Percentiles rank a stretch among this genome's conserved stretches.
Evolutionary conservation across 805 yeast species (phyloP).

Genomic region (Kuraishia piskuri): DNA sequence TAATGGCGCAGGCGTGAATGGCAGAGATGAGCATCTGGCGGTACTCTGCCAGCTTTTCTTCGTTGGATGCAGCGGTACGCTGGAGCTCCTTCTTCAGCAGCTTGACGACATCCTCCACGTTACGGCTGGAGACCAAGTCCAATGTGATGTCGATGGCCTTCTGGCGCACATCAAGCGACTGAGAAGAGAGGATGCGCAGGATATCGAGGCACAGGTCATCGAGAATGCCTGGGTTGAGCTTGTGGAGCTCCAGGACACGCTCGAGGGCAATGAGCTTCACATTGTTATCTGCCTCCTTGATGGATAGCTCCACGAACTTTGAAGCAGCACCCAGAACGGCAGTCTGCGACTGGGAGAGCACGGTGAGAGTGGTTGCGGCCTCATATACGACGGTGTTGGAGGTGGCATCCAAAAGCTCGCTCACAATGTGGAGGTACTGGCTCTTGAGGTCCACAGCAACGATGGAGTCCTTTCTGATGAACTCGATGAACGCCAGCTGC

Average conservation of each 20-base stretch:
- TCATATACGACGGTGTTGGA: conserved; percentile 78
- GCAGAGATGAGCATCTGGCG: conserved; percentile 83
- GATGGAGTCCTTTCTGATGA: conserved; percentile 75
- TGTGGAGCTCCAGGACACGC: conserved; percentile 69
- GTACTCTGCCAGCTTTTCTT: conserved; percentile 78
- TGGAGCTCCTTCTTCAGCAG: conserved; percentile 86
- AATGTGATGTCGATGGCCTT: conserved; percentile 84
- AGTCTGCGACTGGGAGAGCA: conserved; percentile 46
- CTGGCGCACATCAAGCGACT: conserved; percentile 84
- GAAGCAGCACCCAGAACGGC: conserved; percentile 73
- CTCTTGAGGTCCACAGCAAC: conserved; percentile 54
- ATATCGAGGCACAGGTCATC: conserved; percentile 82
- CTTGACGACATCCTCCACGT: conserved; percentile 89
- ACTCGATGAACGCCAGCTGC: conserved; percentile 86
- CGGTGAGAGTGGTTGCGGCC: conserved; percentile 75
- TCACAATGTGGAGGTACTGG: conserved; percentile 63
- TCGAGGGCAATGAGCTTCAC: conserved; percentile 89
- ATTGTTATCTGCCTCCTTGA: conserved; percentile 90
- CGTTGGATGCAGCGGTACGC: conserved; percentile 58
- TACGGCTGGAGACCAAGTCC: conserved; percentile 72
- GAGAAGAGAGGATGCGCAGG: conserved; percentile 75
- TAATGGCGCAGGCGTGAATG: conserved; percentile 82
- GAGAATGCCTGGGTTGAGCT: conserved; percentile 69
- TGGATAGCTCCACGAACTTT: conserved; percentile 81
- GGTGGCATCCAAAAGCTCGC: conserved; percentile 64